Percentiles rank a stretch among this genome's conserved stretches.
These are phyloP conservation scores for Solanum bulbocastanum DNA, from an alignment of 257 asterid genomes.

Conservation along the genomic window DNA sequence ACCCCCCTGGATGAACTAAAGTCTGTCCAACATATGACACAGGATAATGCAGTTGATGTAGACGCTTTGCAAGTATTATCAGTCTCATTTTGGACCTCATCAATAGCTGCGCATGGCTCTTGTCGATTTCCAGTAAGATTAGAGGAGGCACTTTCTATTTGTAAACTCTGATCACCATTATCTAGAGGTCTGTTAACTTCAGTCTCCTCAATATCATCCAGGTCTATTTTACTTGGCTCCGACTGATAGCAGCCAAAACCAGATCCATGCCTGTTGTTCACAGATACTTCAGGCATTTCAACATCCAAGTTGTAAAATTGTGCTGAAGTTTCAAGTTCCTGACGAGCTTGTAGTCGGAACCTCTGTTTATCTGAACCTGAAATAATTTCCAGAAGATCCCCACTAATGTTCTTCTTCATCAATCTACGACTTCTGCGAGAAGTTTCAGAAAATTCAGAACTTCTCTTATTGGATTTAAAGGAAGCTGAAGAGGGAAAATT, in stretches of 20 bases:
- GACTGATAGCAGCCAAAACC: not conserved
- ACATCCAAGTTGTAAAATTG: conserved; percentile 15
- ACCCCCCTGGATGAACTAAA: conserved; percentile 78
- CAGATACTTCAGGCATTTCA: conserved; percentile 17
- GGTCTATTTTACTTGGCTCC: conserved; percentile 10
- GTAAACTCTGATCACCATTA: conserved; percentile 7
- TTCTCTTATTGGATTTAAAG: not conserved
- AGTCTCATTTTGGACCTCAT: conserved; percentile 13
- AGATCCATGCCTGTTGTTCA: conserved; percentile 12
- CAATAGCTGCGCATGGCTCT: conserved; percentile 13
- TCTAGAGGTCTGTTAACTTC: conserved; percentile 14
- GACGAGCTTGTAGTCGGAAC: conserved; percentile 1
- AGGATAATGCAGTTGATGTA: conserved; percentile 43
- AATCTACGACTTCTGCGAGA: conserved; percentile 36
- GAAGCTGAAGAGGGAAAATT: not conserved
- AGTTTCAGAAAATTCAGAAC: conserved; percentile 1
- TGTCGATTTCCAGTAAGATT: conserved; percentile 3
- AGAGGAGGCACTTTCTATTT: conserved; percentile 8
- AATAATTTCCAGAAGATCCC: conserved; percentile 19
- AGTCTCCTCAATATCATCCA: conserved; percentile 16
- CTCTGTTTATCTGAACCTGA: conserved; percentile 24
- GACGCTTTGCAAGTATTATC: conserved; percentile 16
- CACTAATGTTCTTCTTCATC: conserved; percentile 34
- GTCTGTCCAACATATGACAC: conserved; percentile 86
- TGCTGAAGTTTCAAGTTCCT: conserved; percentile 8